Percentiles rank a stretch among this genome's conserved stretches.
Evolutionary conservation across 768 basidiomycete species (phyloP).

Genomic region (Leucogyrophana mollusca): DNA sequence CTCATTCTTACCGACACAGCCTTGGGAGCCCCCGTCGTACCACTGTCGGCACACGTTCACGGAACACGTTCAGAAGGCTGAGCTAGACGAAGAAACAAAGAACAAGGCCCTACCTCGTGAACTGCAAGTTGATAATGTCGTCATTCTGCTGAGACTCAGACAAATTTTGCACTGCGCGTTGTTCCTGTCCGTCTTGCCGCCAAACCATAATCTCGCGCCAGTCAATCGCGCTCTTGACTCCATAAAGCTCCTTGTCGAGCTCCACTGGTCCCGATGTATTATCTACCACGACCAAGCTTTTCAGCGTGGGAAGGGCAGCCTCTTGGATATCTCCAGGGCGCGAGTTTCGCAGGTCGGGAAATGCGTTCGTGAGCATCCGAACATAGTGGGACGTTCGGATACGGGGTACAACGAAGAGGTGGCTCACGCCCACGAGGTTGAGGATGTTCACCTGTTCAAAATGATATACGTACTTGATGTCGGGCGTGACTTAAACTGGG

Average conservation of each 20-base stretch:
- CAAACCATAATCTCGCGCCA: conserved; percentile 75
- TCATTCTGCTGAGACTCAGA: conserved; percentile 46
- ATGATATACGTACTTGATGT: conserved; percentile 4
- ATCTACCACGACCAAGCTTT: conserved; percentile 66
- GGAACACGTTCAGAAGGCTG: neutral
- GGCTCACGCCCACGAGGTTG: conserved; percentile 61
- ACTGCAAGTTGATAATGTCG: conserved; percentile 81
- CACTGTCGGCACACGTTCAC: conserved; percentile 49
- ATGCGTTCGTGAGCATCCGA: conserved; percentile 52
- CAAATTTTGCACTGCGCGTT: conserved; percentile 41
- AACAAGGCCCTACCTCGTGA: conserved; percentile 60
- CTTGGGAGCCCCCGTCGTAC: conserved; percentile 80
- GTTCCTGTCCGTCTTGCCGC: conserved; percentile 52
- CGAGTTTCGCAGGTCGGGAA: conserved; percentile 53
- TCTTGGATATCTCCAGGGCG: conserved; percentile 57
- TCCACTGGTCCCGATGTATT: conserved; percentile 44
- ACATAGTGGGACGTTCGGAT: conserved; percentile 67
- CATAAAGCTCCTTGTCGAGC: conserved; percentile 37
- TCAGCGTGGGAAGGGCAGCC: conserved; percentile 56
- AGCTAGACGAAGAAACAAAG: neutral
- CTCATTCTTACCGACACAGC: conserved; percentile 66
- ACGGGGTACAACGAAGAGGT: conserved; percentile 71
- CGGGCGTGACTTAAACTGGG: neutral
- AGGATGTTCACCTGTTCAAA: conserved; percentile 53
- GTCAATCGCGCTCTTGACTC: conserved; percentile 55